Evolutionary conservation across 2,329 filamentous ascomycete genomes (phyloP), one percentile per base, ranked within the genome.

Genomic region (Exophiala viscosa): DNA sequence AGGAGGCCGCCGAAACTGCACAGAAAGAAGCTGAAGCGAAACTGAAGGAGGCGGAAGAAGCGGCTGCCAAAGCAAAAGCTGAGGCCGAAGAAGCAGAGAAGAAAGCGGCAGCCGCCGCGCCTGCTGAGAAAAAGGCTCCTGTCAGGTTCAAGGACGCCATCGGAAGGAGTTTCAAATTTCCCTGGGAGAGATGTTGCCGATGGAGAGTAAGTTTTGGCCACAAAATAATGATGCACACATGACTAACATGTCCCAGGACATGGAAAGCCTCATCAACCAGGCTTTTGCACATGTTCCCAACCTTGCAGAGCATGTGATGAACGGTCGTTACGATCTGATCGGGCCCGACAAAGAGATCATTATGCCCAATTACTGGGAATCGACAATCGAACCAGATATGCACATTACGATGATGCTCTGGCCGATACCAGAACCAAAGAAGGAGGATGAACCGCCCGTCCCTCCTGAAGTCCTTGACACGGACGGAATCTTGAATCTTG

Each of bases 121-220:
- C 77, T 2, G 76, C 80, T n/a, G 75, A 77, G 50, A 77, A 77
- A 60, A 87, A 89, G 68, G 77, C 84, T 39, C 88, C 88, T 2
- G 88, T 96, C 68, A 86, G 85, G 61, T 95, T 95, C 74, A 95
- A 95, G 71, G 91, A 96, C 67, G 90, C 90, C 1, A 84, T 96
- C 13, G 88, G 89, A 31, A 81, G 91, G 60, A 96, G 95, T 69
- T 96, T 95, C 69, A 93, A 84, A 70, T 96, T 96, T 65, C 91
- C 91, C 1, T 96, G 86, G 71, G 83, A 91, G 58, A 70, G 95
- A 28, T 96, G 90, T 70, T 83, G 84, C 64, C 93, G 85, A 2
- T 95, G 90, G 90, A 75, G 78, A 74, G 88, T 91, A 82, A 67
- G 82, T 79, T 53, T 17, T 13, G 23, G 42, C 8, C 33, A 35